Evolutionary conservation across 805 yeast species (phyloP), one percentile per base, ranked within the genome.

Genomic region (Saturnispora dispora): DNA sequence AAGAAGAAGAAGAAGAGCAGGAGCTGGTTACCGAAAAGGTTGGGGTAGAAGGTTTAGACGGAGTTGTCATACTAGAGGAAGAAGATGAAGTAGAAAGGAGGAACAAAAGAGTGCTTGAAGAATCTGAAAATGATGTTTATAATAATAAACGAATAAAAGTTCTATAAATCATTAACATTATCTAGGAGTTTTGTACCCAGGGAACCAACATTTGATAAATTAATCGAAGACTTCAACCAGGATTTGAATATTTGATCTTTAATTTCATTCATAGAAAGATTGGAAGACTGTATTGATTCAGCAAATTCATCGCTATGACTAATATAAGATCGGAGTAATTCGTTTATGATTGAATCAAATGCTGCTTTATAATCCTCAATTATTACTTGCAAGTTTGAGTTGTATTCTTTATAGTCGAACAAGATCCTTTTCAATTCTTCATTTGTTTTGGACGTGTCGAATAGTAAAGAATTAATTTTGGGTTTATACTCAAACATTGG

Each of bases 1-100:
- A 58, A 1, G 57, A 59, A 4, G 63, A 57, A 0, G 63, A 54
- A 1, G 63, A 55, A n/a, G 52, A 52, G n/a, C 59, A 52, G 1
- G 55, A 56, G n/a, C 51, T 32, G 39, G 56, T 53, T 13, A 47
- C 57, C 6, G 57, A 56, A 27, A 36, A 48, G 41, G 51, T 37
- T 11, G 51, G 43, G 32, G 54, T 15, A 33, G 42, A 42, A 44
- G 39, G 53, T 6, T 33, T 60, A 6, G 58, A 52, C 15, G 42
- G 35, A 6, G 46, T 11, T 10, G 41, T 22, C 10, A 22, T 13
- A 13, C 4, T 40, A 27, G 45, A 39, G n/a, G 47, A 23, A 18
- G 45, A 15, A 5, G 17, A 39, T 18, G 42, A 52, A 25, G n/a
- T 18, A 8, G 15, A 27, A 11, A 30, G 57, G 54, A 33, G 40